Conservation (phyloP, 805 yeast species). For the Candida andamanensis region DNA sequence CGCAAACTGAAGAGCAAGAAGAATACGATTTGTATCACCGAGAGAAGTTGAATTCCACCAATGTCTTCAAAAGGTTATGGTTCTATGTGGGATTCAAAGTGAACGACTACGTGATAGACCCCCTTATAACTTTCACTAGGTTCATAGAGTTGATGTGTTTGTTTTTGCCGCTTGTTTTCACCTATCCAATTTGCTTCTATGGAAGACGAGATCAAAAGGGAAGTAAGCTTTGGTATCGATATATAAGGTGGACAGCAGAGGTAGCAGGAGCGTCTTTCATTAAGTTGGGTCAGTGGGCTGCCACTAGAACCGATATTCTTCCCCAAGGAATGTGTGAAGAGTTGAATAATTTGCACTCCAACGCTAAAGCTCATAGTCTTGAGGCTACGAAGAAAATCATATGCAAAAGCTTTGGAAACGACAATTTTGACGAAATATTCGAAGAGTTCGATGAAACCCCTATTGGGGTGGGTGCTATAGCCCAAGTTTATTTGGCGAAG, state of each 20-base stretch:
- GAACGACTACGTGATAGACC: conserved; percentile 60
- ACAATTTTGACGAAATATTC: conserved; percentile 68
- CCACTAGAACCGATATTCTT: conserved; percentile 91
- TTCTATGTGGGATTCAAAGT: conserved; percentile 40
- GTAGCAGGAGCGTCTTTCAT: conserved; percentile 89
- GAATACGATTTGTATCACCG: conserved; percentile 33
- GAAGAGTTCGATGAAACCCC: conserved; percentile 73
- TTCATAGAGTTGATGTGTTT: conserved; percentile 62
- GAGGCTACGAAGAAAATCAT: conserved; percentile 54
- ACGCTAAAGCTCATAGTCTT: conserved; percentile 71
- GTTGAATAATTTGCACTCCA: conserved; percentile 72
- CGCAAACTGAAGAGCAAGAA: conserved; percentile 49
- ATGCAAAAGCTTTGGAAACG: conserved; percentile 47
- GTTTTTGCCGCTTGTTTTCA: conserved; percentile 63
- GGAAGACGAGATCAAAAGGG: conserved; percentile 51
- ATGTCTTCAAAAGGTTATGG: conserved; percentile 22
- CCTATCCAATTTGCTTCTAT: conserved; percentile 60
- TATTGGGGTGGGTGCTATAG: conserved; percentile 97
- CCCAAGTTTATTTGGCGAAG: conserved; percentile 84
- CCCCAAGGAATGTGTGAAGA: conserved; percentile 74
- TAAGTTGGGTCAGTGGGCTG: conserved; percentile 98
- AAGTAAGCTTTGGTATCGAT: conserved; percentile 62
- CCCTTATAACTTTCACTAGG: conserved; percentile 61
- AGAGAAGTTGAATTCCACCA: conserved; percentile 15
- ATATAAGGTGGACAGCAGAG: conserved; percentile 65